Evolutionary conservation across 768 basidiomycete species (phyloP), one percentile per base, ranked within the genome.

Genomic region (Hygrophoropsis aurantiaca): DNA sequence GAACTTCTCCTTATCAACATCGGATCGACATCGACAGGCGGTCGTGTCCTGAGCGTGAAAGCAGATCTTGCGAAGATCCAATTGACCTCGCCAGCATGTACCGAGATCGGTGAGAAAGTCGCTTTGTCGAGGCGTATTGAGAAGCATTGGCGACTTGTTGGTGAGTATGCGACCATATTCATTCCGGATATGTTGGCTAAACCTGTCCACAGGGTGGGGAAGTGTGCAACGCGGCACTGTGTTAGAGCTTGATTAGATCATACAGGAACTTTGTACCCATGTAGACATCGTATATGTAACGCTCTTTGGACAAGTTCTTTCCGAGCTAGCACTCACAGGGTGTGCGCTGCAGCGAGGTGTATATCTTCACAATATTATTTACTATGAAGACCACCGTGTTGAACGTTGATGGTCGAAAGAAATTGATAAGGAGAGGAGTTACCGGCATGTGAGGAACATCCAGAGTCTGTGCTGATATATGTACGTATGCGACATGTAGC

Each of bases 81-180:
- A 58, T 71, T 98, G 46, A 97, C 94, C 24, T 87, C 87, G 2
- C 97, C 97, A 0, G 93, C 93, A 8, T 97, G 97, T 66, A 95
- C 94, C 23, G 94, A 97, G 66, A 80, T 97, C 27, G 93, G 92
- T 11, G 97, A 99, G 72, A 98, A 98, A 78, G 95, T 99, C 27
- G 97, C 95, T 3, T 68, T 98, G 35, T 92, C 89, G 24, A 77
- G 95, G 49, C 79, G 95, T 55, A 97, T 98, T 55, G 95, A 97
- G 72, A 97, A 97, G 73, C 94, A 95, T 73, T 97, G 94, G 94
- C 87, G 94, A 47, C 80, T 97, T 58, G 94, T 97, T 45, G 94
- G 91, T 85, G 60, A 73, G 88, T 81, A 33, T 35, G 26, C 7
- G 36, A 38, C n/a, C n/a, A 21, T 16, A 11, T 36, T 32, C 25